Evolutionary conservation across 2,329 filamentous ascomycete genomes (phyloP).

Genomic region (Exophiala oligosperma): DNA sequence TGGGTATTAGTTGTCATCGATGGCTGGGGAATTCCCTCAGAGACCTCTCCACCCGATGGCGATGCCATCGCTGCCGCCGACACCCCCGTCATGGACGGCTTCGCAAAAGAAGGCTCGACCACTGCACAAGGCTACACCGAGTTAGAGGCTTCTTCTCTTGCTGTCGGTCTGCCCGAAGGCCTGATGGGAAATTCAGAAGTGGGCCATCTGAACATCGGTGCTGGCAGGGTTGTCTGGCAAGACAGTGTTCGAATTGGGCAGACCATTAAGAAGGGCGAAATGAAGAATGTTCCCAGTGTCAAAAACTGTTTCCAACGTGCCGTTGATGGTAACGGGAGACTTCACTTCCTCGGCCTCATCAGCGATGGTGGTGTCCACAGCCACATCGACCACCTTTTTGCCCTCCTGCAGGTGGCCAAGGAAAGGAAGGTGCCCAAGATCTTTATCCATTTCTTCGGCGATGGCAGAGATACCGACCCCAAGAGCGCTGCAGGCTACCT

Average conservation of each 20-base stretch:
- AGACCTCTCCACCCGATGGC: slow-evolving; percentile 78
- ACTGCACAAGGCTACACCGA: slow-evolving; percentile 82
- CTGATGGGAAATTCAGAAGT: slow-evolving; percentile 99
- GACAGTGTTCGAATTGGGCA: slow-evolving; percentile 95
- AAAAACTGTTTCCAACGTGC: slow-evolving; percentile 74
- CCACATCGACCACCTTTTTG: slow-evolving; percentile 90
- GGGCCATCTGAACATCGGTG: slow-evolving; percentile 97
- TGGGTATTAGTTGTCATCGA: slow-evolving; percentile 83
- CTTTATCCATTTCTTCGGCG: slow-evolving; percentile 98
- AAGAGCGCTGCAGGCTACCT: slow-evolving; percentile 89
- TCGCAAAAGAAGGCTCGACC: slow-evolving; percentile 65
- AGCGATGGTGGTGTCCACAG: slow-evolving; percentile 96
- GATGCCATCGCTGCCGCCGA: slow-evolving; percentile 94
- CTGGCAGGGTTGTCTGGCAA: slow-evolving; percentile 97
- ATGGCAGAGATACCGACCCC: slow-evolving; percentile 96
- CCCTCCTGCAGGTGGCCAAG: slow-evolving; percentile 86
- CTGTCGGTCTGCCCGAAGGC: slow-evolving; percentile 92
- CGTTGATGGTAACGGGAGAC: slow-evolving; percentile 83
- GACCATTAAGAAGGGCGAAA: slow-evolving; percentile 80
- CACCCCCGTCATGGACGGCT: slow-evolving; percentile 92
- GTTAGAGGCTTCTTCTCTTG: slow-evolving; percentile 92
- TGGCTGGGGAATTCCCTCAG: slow-evolving; percentile 89
- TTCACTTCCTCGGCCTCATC: slow-evolving; percentile 89
- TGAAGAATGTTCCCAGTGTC: slow-evolving; percentile 75
- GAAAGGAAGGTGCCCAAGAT: slow-evolving; percentile 83